Evolutionary conservation across 108 stramenopile genomes (phyloP).

Genomic region (Cyclostephanos invisitatus): DNA sequence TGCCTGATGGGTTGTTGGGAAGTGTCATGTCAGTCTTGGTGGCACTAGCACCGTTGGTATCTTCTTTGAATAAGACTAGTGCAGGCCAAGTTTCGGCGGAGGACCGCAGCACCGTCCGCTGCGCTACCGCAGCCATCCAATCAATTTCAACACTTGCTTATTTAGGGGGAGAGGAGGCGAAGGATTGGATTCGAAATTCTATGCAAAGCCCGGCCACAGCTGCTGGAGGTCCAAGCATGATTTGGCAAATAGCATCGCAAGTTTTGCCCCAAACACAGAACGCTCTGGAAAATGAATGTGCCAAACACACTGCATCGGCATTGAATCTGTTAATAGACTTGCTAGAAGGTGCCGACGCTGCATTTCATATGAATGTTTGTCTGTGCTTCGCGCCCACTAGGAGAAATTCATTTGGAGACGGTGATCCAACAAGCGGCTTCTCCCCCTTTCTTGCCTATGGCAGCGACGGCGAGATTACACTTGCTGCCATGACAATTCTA

Average conservation of each 20-base stretch:
- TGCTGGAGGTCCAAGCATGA: slow-evolving; percentile 17
- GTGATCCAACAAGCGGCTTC: slow-evolving; percentile 16
- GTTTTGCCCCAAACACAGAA: slow-evolving; percentile 11
- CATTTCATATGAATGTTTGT: slow-evolving; percentile 20
- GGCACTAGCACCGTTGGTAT: slow-evolving; percentile 31
- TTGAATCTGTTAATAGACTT: slow-evolving; percentile 33
- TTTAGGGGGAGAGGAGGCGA: slow-evolving; percentile 30
- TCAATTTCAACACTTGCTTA: slow-evolving; percentile 40
- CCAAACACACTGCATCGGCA: slow-evolving; percentile 21
- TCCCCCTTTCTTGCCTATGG: slow-evolving; percentile 20
- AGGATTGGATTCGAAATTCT: slow-evolving; percentile 33
- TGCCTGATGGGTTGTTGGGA: slow-evolving; percentile 37
- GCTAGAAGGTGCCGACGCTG: slow-evolving; percentile 18
- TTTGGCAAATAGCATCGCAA: slow-evolving; percentile 30
- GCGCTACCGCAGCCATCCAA: slow-evolving; percentile 22
- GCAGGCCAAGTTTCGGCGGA: slow-evolving; percentile 25
- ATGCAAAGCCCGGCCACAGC: slow-evolving; percentile 3
- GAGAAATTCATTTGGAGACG: slow-evolving; percentile 5
- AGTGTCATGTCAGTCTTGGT: slow-evolving; percentile 26
- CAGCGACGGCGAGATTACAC: slow-evolving; percentile 19
- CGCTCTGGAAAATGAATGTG: slow-evolving; percentile 20
- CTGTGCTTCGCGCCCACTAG: slow-evolving; percentile 21
- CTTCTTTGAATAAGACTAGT: slow-evolving; percentile 24
- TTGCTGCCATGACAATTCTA: slow-evolving; percentile 34
- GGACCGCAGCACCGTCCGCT: slow-evolving; percentile 21